Evolutionary conservation across 345 rosid genomes (phyloP), one percentile per base, ranked within the genome.

Genomic region (Salix suchowensis): DNA sequence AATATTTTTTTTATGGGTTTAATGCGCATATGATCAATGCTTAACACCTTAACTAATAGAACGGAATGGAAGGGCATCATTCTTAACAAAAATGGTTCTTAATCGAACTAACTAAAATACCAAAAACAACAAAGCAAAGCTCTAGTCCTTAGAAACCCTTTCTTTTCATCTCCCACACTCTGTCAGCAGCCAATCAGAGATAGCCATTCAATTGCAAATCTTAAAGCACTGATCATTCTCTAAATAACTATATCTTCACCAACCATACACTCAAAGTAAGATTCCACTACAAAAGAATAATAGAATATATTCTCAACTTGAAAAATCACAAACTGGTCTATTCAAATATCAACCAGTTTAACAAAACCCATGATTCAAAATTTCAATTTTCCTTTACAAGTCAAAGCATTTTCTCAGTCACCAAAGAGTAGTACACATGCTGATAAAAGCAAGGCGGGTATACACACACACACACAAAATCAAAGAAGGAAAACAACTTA

Each of bases 171-270:
- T 23, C 21, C 46, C 64, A 48, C 78, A 28, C 40, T 55, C 61
- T 44, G 52, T 48, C 69, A 24, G 14, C 19, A 55, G 18, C 46
- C 79, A 69, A 76, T 44, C 74, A 76, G 2, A 39, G 58, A 71
- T 60, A 14, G 3, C 24, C 2, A 58, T 58, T 58, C 62, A 34
- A 32, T 23, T 19, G 52, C 21, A 23, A 34, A 50, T 36, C 48
- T 71, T 21, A 37, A 37, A 60, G 52, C 12, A 50, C 16, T 61
- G 19, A 73, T 7, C 24, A 23, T 12, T 23, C 28, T 23, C 50
- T 26, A 4, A 40, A n/a, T 58, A n/a, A n/a, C 62, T n/a, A 58
- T 1, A 21, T 12, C 62, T 58, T 58, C 12, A n/a, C 28, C 28
- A 58, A 23, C 23, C 28, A 55, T 8, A n/a, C 23, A 55, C 26